Base-by-base conservation (phyloP, 352 stramenopile species). In the Aphanomyces cochlioides region DNA sequence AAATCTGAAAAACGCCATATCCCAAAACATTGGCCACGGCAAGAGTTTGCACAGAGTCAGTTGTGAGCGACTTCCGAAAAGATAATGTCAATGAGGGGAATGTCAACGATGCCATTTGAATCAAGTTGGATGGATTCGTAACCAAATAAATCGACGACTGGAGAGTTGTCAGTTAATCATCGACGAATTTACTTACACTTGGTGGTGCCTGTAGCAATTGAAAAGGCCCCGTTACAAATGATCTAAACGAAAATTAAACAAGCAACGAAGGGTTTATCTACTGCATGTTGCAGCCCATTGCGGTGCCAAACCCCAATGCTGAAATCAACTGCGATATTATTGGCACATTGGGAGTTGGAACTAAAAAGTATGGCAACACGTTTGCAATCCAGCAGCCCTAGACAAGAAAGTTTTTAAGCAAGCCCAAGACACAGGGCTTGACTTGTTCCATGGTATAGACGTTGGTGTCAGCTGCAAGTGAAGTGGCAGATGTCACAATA, bases 311-410 rank as follows among this genome's bases (percentile, higher is more conserved):
- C 40, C 36, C 47, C 1, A 34, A 13, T 17, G 28, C 43, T n/a
- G 43, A 8, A 47, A 43, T 4, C 13, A 12, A 12, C 15, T 34
- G 5, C 47, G 39, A 17, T 8, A 21, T 8, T 21, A 13, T 10
- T 8, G 4, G 10, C n/a, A 28, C 0, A n/a, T 50, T 50, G 37
- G 43, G 10, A n/a, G 47, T 28, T 10, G 64, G 47, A 8, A 58
- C 38, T 19, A 70, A 5, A 70, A 70, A 70, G 4, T 43, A 63
- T 8, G 64, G 64, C 12, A 64, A n/a, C 5, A 61, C 64, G 21
- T 70, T 70, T 8, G 64, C 34, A 43, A 7, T 17, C 4, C 59
- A 5, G 21, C 64, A 70, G 10, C 19, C 64, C 64, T 70, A 21
- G 7, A 21, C 45, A 40, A 2, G 57, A 10, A 43, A 60, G 37